Evolutionary conservation across 1,139 yeast species (phyloP).

Genomic region (Diutina ranongensis): DNA sequence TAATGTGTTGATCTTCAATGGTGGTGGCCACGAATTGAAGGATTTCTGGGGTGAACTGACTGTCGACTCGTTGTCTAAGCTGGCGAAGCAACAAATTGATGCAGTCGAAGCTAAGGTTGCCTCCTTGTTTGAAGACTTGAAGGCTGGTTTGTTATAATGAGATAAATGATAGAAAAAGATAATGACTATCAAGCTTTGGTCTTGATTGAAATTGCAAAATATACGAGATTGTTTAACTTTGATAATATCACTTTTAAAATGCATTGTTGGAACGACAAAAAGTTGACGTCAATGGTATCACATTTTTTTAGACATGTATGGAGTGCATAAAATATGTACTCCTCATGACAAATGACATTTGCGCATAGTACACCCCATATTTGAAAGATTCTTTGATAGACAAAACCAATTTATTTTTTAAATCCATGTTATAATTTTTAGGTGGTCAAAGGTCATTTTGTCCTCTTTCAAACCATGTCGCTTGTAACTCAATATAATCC

Average conservation of each 20-base stretch:
- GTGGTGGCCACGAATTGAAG: conserved; percentile 76
- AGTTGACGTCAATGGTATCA: too few relatives aligned
- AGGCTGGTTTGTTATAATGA: conserved; percentile 1
- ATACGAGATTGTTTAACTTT: too few relatives aligned
- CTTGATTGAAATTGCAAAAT: too few relatives aligned
- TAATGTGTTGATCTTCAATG: conserved; percentile 82
- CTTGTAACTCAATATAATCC: conserved; percentile 38
- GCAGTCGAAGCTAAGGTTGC: neutral
- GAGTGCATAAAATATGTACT: too few relatives aligned
- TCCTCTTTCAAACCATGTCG: conserved; percentile 36
- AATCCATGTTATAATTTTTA: too few relatives aligned
- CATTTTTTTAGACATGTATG: too few relatives aligned
- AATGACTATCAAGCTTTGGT: neutral
- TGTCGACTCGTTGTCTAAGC: neutral
- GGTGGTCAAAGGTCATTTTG: conserved; percentile 13
- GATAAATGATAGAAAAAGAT: neutral
- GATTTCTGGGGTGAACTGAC: conserved; percentile 47
- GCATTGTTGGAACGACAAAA: too few relatives aligned
- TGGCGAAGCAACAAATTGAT: neutral
- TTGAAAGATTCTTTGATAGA: too few relatives aligned
- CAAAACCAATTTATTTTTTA: too few relatives aligned
- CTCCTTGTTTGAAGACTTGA: conserved; percentile 2
- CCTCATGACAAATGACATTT: too few relatives aligned
- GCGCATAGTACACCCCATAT: too few relatives aligned
- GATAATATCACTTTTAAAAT: too few relatives aligned